Evolutionary conservation across 2,329 filamentous ascomycete genomes (phyloP).

Genomic region (Exophiala dermatitidis): DNA sequence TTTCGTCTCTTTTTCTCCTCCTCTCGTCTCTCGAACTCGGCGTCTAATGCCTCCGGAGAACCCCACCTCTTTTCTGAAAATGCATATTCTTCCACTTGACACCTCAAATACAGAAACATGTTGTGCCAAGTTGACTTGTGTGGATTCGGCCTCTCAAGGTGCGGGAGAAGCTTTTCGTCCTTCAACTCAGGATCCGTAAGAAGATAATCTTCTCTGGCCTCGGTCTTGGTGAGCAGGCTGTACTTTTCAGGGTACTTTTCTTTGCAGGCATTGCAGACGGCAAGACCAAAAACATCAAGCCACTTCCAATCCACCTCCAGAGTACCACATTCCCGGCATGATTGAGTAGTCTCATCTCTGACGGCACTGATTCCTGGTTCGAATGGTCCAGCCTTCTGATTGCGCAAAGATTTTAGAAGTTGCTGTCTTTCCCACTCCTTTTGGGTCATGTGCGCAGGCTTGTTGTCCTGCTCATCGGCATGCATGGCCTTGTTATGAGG

Average conservation of each 20-base stretch:
- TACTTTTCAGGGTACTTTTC: constrained; percentile 88
- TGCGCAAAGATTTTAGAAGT: constrained; percentile 62
- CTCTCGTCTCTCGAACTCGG: constrained; percentile 75
- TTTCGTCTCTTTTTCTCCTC: constrained; percentile 75
- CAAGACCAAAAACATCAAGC: constrained; percentile 72
- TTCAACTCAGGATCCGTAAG: constrained; percentile 90
- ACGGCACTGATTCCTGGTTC: constrained; percentile 81
- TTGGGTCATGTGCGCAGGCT: constrained; percentile 79
- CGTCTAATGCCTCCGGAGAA: constrained; percentile 73
- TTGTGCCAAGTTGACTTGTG: constrained; percentile 96
- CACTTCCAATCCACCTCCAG: constrained; percentile 93
- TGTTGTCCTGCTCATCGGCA: constrained; percentile 52
- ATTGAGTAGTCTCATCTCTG: constrained; percentile 56
- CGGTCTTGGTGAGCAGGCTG: constrained; percentile 90
- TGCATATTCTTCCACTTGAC: constrained; percentile 90
- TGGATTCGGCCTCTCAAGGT: constrained; percentile 82
- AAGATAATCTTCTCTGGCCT: constrained; percentile 90
- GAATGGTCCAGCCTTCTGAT: constrained; percentile 71
- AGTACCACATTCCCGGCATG: constrained; percentile 73
- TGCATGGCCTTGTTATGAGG: constrained; percentile 75
- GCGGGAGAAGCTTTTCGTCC: constrained; percentile 77
- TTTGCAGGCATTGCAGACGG: constrained; percentile 77
- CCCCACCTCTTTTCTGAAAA: constrained; percentile 82
- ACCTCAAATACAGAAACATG: constrained; percentile 96
- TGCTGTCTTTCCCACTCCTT: constrained; percentile 87